These are phyloP conservation scores for Heterobasidion annosum DNA, from an alignment of 1,284 basidiomycete species.

Conservation along the genomic window DNA sequence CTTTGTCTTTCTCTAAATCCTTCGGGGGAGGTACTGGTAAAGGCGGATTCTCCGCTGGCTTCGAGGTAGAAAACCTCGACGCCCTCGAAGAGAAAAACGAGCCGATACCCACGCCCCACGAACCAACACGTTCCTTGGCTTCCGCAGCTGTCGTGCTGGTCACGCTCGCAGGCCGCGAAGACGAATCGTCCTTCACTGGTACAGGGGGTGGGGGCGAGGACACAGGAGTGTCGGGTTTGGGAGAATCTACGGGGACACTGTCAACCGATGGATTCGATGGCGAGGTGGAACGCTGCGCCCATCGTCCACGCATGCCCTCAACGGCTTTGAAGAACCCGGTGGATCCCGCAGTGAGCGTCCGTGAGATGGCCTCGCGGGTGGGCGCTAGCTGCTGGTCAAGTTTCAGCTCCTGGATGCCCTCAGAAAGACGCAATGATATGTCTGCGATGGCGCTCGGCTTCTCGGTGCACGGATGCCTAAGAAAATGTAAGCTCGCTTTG, in stretches of 20 bases:
- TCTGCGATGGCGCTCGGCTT: conserved; percentile 85
- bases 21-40: not conserved
- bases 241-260: conserved; percentile 11
- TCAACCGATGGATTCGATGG: conserved; percentile 4
- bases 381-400: conserved; percentile 86
- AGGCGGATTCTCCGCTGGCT: not conserved
- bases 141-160: conserved; percentile 22
- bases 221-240: conserved; percentile 7
- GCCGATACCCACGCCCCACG: conserved; percentile 54
- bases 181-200: not conserved
- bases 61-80: conserved; percentile 22
- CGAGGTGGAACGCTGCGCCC: conserved; percentile 40
- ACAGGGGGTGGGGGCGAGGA: conserved; percentile 8
- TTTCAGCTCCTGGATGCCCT: conserved; percentile 87
- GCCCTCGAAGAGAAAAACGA: conserved; percentile 43
- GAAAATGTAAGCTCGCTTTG: not conserved
- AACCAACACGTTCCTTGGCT: conserved; percentile 26
- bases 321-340: conserved; percentile 83
- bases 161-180: conserved; percentile 20
- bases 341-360: conserved; percentile 67
- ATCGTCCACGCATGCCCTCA: conserved; percentile 74
- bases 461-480: conserved; percentile 80
- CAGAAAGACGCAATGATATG: conserved; percentile 78
- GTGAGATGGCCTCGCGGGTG: conserved; percentile 75
- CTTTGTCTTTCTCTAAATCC: not conserved